Base-by-base conservation (phyloP, 371 early-diverging fungal genomes). In the Funneliformis caledonium region DNA sequence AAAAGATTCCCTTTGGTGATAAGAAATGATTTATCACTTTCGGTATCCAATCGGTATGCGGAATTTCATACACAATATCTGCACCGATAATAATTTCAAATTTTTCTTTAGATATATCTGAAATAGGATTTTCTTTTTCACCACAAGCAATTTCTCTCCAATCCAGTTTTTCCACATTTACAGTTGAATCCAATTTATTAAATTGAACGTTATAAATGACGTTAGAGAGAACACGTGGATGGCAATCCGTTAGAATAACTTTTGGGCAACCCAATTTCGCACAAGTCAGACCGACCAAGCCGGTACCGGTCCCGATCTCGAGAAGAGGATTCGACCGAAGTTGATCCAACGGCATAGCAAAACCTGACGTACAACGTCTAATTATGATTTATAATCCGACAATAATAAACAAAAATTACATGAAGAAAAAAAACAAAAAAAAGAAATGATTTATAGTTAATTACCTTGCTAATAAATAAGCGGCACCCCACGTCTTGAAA, bases 261-360 rank as follows among this genome's bases (percentile, higher is more conserved):
- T 83, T 78, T 6, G 48, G 64, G 6, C 86, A 86, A 42, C 88
- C 88, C 43, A 88, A 75, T 37, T 84, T 81, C 48, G 83, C 88
- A 72, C 88, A 88, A 47, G 85, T 82, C 37, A 88, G 78, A 16
- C 87, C 87, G 26, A 87, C 87, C 83, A 87, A 37, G 0, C 37
- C 37, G 2, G 37, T 37, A 37, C 37, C 37, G 37, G 37, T 37
- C 37, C 37, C 37, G 37, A 37, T 37, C 37, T 37, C 37, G 37
- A 37, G 37, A 3, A 37, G 1, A 37, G 37, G 37, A 37, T 2
- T 37, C 37, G 37, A 37, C 37, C 37, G 37, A 3, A 37, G 37
- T 37, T 37, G 37, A 37, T 37, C 37, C 37, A 37, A 37, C 37
- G 37, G 37, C 37, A 37, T 37, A 37, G 37, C 37, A 37, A 37